phyloP scores from a whole-genome alignment of 495 filamentous ascomycete genomes.

The Penicillium pancosmium region DNA sequence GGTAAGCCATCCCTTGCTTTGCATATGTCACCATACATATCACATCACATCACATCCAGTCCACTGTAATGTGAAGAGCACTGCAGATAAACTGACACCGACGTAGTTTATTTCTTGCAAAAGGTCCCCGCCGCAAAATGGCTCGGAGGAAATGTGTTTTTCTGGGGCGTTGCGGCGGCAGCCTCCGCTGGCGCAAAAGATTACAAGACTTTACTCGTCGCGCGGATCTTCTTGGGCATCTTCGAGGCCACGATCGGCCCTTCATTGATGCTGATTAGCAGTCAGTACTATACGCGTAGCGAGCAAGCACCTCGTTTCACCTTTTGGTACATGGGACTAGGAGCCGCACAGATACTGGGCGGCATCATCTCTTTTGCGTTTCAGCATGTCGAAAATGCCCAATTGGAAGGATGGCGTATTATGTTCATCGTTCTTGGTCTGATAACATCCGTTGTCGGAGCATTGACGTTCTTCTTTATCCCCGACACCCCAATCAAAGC shows the following conservation, averaged over 20 bases:
- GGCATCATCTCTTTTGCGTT: constrained; percentile 62
- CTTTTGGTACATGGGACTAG: constrained; percentile 66
- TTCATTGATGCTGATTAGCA: constrained; percentile 51
- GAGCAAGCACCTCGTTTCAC: constrained; percentile 66
- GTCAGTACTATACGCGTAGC: constrained; percentile 61
- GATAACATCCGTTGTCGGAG: constrained; percentile 56
- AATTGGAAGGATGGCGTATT: constrained; percentile 59
- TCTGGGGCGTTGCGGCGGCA: constrained; percentile 48
- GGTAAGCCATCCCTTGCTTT: constrained; percentile 34
- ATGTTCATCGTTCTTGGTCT: constrained; percentile 68
- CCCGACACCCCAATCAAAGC: constrained; percentile 62
- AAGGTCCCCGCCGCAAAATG: constrained; percentile 55
- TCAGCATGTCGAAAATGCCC: constrained; percentile 28
- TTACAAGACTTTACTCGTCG: constrained; percentile 23
- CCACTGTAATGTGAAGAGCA: background rate
- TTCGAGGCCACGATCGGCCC: constrained; percentile 68
- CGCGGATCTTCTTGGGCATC: constrained; percentile 64
- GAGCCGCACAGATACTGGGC: constrained; percentile 63
- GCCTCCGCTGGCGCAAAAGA: constrained; percentile 23
- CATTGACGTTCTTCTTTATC: constrained; percentile 55
- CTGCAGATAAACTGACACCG: background rate
- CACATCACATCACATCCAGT: background rate
- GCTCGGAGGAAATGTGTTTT: constrained; percentile 51
- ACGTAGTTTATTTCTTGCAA: constrained; percentile 39
- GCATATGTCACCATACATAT: background rate